Evolutionary conservation across 1,284 basidiomycete genomes (phyloP), one percentile per base, ranked within the genome.

Genomic region (Trametes hirsuta): DNA sequence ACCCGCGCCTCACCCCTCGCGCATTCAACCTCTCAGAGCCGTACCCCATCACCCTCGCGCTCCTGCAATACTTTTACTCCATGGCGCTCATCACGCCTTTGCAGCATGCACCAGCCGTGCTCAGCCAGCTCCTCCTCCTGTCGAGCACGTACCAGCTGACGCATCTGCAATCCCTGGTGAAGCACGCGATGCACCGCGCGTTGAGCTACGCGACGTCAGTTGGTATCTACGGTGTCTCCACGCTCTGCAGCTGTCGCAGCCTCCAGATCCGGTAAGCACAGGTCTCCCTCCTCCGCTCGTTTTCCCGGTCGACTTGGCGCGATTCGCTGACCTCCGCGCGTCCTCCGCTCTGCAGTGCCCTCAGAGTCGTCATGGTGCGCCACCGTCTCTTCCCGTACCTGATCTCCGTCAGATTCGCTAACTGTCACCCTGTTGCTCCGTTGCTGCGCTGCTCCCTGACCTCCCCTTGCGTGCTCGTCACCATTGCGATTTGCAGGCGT

Each of bases 41-140:
- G 0, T 95, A 94, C 67, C 88, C 94, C 0, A 88, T 98, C 63
- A 91, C 93, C 2, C 79, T 94, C 54, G 97, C 95, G 3, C 78
- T 98, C 54, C 76, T 98, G 58, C 94, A 98, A 74, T 98, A 97
- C 76, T 86, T 98, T 64, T 98, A 98, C 77, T 88, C 94, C 1
- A 81, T 89, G 54, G 85, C 90, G 0, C 82, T 98, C 41, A 80
- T 93, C 55, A 98, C 96, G 0, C 91, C 93, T 0, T 80, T 98
- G 44, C 96, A 98, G 73, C 92, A 94, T 66, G 88, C 93, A 4
- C 93, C 94, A 3, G 90, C 93, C 0, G 90, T 98, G 10, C 81
- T 98, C 41, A 91, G 91, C 67, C 91, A 95, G 62, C 42, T 53
- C 18, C 79, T 98, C 57, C 82, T 97, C 56, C 80, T 98, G 14